Percentiles rank a stretch among this genome's conserved stretches.
Evolutionary conservation across 495 filamentous ascomycete genomes (phyloP).

Genomic region (Pseudevernia furfuracea): DNA sequence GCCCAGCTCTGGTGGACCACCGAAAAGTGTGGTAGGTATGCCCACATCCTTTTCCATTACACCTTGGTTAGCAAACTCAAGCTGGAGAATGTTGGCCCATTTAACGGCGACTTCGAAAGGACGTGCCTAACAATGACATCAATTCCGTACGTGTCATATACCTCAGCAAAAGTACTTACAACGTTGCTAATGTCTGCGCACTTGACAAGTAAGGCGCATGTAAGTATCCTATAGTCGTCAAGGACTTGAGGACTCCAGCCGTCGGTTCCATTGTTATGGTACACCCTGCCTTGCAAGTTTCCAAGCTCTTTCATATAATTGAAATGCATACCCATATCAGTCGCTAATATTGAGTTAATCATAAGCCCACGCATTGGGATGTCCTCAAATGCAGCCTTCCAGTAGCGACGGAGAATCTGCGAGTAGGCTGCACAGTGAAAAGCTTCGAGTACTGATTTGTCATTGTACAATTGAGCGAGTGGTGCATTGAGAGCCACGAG

Average conservation of each 20-base stretch:
- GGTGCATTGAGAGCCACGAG: constrained; percentile 87
- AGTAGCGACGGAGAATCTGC: constrained; percentile 87
- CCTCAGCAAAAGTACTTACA: constrained; percentile 41
- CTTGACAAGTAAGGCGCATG: constrained; percentile 88
- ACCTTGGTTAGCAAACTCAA: constrained; percentile 89
- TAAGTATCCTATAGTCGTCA: constrained; percentile 64
- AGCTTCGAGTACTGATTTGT: constrained; percentile 91
- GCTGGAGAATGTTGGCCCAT: constrained; percentile 86
- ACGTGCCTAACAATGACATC: constrained; percentile 53
- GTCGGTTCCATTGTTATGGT: constrained; percentile 52
- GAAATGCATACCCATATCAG: constrained; percentile 94
- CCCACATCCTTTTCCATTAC: constrained; percentile 82
- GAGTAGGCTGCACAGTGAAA: constrained; percentile 98
- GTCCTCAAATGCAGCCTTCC: constrained; percentile 73
- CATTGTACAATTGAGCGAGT: constrained; percentile 95
- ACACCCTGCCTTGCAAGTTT: constrained; percentile 66
- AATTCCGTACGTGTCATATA: constrained; percentile 22
- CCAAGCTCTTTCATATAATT: constrained; percentile 85
- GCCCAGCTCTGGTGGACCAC: constrained; percentile 72
- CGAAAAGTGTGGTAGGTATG: constrained; percentile 78
- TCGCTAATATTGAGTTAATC: constrained; percentile 91
- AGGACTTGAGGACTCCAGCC: constrained; percentile 65
- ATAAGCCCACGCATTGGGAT: constrained; percentile 74
- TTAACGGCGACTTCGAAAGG: constrained; percentile 69
- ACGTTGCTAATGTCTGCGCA: constrained; percentile 99